A percentile compares a stretch with the other conserved stretches of the same genome.
Conservation (phyloP, 495 filamentous ascomycete genomes). For the Lasiosphaeriaceae sp. region DNA sequence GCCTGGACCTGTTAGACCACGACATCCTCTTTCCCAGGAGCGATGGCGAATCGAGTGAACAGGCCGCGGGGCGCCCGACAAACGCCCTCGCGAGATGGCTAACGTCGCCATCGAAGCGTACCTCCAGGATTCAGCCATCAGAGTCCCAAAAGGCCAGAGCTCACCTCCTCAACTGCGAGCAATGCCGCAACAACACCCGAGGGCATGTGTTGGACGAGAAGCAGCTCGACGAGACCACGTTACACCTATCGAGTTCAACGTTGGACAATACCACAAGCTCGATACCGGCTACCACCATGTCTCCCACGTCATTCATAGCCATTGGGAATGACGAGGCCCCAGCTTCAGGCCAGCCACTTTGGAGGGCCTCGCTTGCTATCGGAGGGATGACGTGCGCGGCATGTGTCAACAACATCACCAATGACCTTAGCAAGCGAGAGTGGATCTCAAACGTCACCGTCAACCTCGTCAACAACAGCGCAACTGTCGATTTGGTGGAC, state of each 20-base stretch:
- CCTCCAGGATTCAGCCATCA: slow-evolving; percentile 1
- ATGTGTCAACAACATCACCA: slow-evolving; percentile 66
- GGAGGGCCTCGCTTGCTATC: slow-evolving; percentile 63
- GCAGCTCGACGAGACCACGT: slow-evolving; percentile 8
- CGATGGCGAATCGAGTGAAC: neutral
- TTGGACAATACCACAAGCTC: neutral
- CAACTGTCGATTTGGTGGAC: slow-evolving; percentile 58
- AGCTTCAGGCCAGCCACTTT: slow-evolving; percentile 18
- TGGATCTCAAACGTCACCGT: slow-evolving; percentile 63
- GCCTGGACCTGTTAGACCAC: slow-evolving; percentile 8
- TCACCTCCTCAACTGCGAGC: slow-evolving; percentile 32
- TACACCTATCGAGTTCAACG: slow-evolving; percentile 3
- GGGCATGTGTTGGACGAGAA: slow-evolving; percentile 8
- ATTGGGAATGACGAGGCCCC: slow-evolving; percentile 18
- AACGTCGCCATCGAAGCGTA: slow-evolving; percentile 9
- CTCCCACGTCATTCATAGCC: slow-evolving; percentile 20
- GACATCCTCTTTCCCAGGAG: slow-evolving; percentile 2
- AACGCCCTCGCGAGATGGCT: slow-evolving; percentile 26
- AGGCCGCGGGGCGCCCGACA: slow-evolving; percentile 2
- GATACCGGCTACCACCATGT: slow-evolving; percentile 8
- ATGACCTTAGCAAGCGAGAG: slow-evolving; percentile 57
- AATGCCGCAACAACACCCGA: slow-evolving; percentile 20
- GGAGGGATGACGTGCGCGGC: slow-evolving; percentile 82
- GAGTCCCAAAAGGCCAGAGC: slow-evolving; percentile 14
- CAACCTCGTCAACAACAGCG: slow-evolving; percentile 70